A percentile compares a stretch with the other conserved stretches of the same genome.
Conservation (phyloP, 495 filamentous ascomycete genomes). For the Lasiosphaeria miniovina region DNA sequence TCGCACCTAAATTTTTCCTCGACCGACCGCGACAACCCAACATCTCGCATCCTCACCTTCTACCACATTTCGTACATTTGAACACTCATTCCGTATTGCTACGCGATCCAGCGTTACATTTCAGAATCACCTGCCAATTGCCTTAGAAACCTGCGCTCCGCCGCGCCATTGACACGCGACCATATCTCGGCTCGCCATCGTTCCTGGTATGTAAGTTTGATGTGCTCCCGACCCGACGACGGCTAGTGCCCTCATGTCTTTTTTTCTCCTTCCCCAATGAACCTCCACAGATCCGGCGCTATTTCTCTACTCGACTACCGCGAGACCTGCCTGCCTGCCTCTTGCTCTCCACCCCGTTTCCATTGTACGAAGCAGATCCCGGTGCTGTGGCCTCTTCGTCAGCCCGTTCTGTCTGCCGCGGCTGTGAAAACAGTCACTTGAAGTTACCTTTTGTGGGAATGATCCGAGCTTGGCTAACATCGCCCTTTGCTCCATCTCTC, state of each 20-base stretch:
- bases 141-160: constrained; percentile 17
- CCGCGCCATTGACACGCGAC: constrained; percentile 29
- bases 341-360: no score
- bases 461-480: constrained; percentile 22
- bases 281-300: neutral
- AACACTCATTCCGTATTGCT: constrained; percentile 35
- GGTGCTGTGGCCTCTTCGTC: neutral
- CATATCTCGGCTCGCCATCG: constrained; percentile 15
- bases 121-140: constrained; percentile 21
- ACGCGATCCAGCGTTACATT: constrained; percentile 34
- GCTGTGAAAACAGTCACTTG: neutral
- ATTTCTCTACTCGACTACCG: neutral
- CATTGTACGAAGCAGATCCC: neutral
- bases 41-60: constrained; percentile 19
- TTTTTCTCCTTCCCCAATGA: constrained; percentile 1
- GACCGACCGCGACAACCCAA: constrained; percentile 27
- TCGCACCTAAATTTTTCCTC: constrained; percentile 37
- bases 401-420: neutral
- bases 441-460: neutral
- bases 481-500: constrained; percentile 7
- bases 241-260: neutral
- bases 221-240: neutral
- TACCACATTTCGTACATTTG: constrained; percentile 32
- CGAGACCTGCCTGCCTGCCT: no score
- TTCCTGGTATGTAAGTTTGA: constrained; percentile 26